phyloP scores from a whole-genome alignment of 2,329 filamentous ascomycete genomes.

The Penicillium sp. region DNA sequence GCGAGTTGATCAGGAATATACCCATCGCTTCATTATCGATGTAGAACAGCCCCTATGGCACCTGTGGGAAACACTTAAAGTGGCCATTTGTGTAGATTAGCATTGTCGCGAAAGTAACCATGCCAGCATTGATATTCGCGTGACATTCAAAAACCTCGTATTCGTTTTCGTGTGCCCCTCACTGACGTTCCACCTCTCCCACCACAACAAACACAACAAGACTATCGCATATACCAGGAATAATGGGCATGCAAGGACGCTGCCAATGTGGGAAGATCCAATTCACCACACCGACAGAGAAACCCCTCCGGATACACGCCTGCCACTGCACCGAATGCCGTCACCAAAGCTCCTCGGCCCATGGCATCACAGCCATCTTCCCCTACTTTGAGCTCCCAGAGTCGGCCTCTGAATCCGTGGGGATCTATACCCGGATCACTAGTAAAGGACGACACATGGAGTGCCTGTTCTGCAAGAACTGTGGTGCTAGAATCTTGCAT shows the following conservation, averaged over 20 bases:
- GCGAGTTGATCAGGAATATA: neutral
- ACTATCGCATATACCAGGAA: neutral
- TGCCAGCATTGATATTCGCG: neutral
- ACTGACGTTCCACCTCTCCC: neutral
- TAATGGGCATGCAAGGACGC: conserved; percentile 51
- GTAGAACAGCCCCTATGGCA: neutral
- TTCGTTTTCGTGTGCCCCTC: neutral
- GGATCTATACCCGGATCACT: conserved; percentile 51
- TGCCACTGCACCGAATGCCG: conserved; percentile 67
- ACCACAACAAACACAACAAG: neutral
- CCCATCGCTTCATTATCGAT: neutral
- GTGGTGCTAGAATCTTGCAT: conserved; percentile 63
- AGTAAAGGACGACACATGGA: conserved; percentile 55
- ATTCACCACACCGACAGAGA: conserved; percentile 58
- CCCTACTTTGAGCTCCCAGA: conserved; percentile 58
- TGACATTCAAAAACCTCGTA: neutral
- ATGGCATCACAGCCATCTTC: conserved; percentile 66
- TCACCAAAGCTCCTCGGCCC: conserved; percentile 61
- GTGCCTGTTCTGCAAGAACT: conserved; percentile 64
- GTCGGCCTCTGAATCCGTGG: conserved; percentile 14
- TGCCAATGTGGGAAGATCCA: conserved; percentile 62
- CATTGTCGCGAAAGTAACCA: neutral
- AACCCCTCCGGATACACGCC: conserved; percentile 63
- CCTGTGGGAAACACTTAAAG: neutral
- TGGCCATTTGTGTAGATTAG: neutral